Conservation (phyloP, 179 eudicot genomes). For the Amaranthus tricolor region DNA sequence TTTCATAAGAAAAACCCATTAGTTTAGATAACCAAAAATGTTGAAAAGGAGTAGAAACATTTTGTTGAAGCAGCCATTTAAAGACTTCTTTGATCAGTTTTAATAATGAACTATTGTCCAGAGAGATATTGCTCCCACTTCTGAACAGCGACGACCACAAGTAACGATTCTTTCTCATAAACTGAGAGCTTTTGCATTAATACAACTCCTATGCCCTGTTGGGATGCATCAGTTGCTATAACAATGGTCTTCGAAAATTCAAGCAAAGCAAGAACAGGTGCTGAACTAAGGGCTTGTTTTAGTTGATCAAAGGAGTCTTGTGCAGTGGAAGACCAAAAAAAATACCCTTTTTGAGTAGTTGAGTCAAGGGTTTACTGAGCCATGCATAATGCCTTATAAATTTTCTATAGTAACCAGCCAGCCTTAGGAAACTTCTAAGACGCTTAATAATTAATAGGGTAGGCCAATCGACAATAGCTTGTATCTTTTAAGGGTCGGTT, state of each 20-base stretch:
- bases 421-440: neutral
- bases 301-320: neutral
- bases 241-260: neutral
- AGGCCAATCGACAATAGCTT: neutral
- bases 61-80: too few species aligned
- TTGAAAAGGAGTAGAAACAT: neutral
- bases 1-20: neutral
- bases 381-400: neutral
- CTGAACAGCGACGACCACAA: neutral
- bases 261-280: neutral
- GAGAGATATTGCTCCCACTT: neutral
- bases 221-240: neutral
- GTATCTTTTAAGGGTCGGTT: neutral
- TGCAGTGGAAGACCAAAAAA: neutral
- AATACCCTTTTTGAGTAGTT: neutral
- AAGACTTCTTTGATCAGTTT: too few species aligned
- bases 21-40: neutral
- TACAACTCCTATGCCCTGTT: neutral
- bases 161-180: neutral
- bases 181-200: neutral
- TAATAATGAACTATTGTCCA: too few species aligned
- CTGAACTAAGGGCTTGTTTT: neutral
- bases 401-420: neutral
- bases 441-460: neutral
- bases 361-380: neutral